Base-by-base conservation (phyloP, 1,139 yeast genomes). In the Pneumocystis oryctolagi region DNA sequence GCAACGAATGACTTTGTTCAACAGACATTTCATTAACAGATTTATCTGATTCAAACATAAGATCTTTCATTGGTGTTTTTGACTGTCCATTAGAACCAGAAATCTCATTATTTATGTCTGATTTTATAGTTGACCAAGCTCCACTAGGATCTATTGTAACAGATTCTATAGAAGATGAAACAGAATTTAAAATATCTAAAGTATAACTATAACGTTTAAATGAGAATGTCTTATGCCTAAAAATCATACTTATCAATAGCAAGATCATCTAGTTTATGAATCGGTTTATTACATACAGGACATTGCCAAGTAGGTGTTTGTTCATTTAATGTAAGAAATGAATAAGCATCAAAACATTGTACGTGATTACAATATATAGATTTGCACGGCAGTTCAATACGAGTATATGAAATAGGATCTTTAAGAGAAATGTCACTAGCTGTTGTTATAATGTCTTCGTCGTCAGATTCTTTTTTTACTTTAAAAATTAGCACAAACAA, bases 291-390 rank as follows among this genome's bases (percentile, higher is more conserved):
- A 66, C 80, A 77, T 1, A 76, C 67, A 0, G 79, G 77, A 64
- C 80, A 77, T 30, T 67, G 67, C 80, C 80, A 78, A 0, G 77
- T 73, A n/a, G 77, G 73, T 0, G 76, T 78, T 65, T 76, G 79
- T 64, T 71, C 69, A 67, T 77, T 79, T 60, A 77, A 68, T 68
- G 70, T 71, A 37, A 78, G 63, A 65, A 71, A 77, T 0, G 76
- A 70, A 35, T 65, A 66, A 3, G 76, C 77, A 61, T 78, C 80
- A 61, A 77, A 72, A 65, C 80, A 76, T 62, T 76, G 78, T 31
- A 77, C 69, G 66, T 77, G 80, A 20, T 66, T 65, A 65, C 80
- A 77, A 28, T 62, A 64, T n/a, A 68, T 65, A 1, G 79, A 73
- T 28, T 79, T 68, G 3, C 75, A 68, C 0, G 80, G 80, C 5